Conservation (phyloP, 169 alveolate species). For the Plasmodium inui region DNA sequence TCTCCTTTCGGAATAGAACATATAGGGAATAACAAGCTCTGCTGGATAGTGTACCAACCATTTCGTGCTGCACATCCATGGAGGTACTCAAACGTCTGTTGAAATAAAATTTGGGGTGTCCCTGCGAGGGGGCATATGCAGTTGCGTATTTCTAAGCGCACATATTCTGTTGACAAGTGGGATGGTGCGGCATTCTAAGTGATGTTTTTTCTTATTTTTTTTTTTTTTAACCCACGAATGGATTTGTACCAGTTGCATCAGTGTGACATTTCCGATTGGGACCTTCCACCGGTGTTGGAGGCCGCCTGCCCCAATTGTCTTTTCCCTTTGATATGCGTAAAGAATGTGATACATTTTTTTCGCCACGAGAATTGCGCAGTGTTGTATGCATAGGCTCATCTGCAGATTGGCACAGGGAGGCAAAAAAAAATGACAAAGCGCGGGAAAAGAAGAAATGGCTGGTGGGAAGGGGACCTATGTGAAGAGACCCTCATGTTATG, state of each 20-base stretch:
- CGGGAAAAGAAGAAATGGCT: too few relatives aligned
- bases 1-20: neutral
- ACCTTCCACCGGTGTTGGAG: neutral
- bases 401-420: neutral
- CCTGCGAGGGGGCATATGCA: too few relatives aligned
- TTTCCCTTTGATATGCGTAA: neutral
- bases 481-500: neutral
- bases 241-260: neutral
- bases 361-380: neutral
- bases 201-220: neutral
- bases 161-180: too few relatives aligned
- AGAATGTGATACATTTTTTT: neutral
- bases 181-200: neutral
- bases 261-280: neutral
- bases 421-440: too few relatives aligned
- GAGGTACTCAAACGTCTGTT: too few relatives aligned
- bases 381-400: neutral
- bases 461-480: neutral
- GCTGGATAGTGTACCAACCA: neutral
- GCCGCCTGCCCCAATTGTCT: neutral
- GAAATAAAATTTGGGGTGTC: too few relatives aligned
- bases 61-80: neutral
- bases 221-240: neutral
- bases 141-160: too few relatives aligned
- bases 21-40: neutral